These are phyloP conservation scores for Fusarium proliferatum DNA, from an alignment of 2,329 filamentous ascomycete genomes.

Conservation along the genomic window DNA sequence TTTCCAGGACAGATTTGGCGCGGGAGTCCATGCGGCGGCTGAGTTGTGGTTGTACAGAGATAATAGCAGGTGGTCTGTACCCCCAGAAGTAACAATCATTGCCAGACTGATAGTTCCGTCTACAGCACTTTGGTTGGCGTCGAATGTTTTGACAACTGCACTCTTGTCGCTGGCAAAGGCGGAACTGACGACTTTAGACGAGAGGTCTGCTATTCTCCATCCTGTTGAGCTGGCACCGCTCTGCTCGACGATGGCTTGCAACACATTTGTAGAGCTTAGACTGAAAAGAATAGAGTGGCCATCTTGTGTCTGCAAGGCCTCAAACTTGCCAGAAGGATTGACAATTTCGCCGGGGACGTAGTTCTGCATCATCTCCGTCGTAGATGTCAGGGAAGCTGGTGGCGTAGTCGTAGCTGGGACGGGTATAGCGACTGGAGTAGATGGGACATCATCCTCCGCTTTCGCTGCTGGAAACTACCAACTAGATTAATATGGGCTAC, in stretches of 20 bases:
- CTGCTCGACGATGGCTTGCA: not conserved
- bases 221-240: not conserved
- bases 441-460: accelerated
- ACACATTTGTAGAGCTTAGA: not conserved
- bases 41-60: not conserved
- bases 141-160: not conserved
- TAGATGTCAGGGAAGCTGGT: not conserved
- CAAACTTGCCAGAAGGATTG: not conserved
- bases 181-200: accelerated
- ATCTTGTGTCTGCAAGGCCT: not conserved
- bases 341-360: not conserved
- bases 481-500: accelerated
- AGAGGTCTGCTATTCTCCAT: not conserved
- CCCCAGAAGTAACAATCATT: not conserved
- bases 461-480: not conserved
- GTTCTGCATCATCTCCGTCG: not conserved
- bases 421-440: accelerated
- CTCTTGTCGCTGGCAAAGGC: not conserved
- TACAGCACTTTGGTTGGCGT: not conserved
- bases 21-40: accelerated
- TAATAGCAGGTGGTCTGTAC: not conserved
- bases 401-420: accelerated
- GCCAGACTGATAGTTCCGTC: not conserved
- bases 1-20: not conserved
- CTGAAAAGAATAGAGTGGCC: not conserved